phyloP scores from a whole-genome alignment of 257 asterid species.

The Solanum dulcamara region DNA sequence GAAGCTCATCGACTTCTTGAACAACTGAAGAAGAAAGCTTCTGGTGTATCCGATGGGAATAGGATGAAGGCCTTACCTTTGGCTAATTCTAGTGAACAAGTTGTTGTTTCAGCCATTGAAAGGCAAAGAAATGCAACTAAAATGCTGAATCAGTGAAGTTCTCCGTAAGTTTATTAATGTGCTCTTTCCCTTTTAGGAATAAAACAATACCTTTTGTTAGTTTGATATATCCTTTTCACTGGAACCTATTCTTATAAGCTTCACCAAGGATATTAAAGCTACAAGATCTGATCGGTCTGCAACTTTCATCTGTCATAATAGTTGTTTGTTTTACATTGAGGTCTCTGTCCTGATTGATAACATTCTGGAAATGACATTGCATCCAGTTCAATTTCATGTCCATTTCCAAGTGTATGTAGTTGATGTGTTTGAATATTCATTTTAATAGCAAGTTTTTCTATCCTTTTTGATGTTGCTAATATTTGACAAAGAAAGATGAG shows the following conservation, averaged over 20 bases:
- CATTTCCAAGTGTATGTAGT: background rate
- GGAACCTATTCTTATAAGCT: background rate
- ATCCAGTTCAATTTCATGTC: background rate
- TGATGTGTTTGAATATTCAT: background rate
- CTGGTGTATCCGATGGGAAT: conserved; percentile 22
- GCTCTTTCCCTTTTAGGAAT: background rate
- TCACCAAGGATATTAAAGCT: background rate
- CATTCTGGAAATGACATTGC: too few relatives aligned
- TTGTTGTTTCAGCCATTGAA: conserved; percentile 9
- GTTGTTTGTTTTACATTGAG: background rate
- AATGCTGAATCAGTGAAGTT: background rate
- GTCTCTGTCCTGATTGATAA: background rate
- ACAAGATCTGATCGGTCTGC: background rate
- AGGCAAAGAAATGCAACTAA: conserved; percentile 3
- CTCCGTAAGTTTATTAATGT: background rate
- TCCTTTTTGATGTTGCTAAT: background rate
- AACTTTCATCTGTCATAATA: background rate
- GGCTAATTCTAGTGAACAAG: conserved; percentile 7
- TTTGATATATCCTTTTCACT: background rate
- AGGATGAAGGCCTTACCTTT: conserved; percentile 46
- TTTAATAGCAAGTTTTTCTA: background rate
- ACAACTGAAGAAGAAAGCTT: conserved; percentile 49
- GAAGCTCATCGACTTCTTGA: conserved; percentile 60
- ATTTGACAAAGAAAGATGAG: background rate
- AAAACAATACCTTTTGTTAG: background rate